Evolutionary conservation across 305 asterid genomes (phyloP).

Genomic region (Fraxinus latifolia): DNA sequence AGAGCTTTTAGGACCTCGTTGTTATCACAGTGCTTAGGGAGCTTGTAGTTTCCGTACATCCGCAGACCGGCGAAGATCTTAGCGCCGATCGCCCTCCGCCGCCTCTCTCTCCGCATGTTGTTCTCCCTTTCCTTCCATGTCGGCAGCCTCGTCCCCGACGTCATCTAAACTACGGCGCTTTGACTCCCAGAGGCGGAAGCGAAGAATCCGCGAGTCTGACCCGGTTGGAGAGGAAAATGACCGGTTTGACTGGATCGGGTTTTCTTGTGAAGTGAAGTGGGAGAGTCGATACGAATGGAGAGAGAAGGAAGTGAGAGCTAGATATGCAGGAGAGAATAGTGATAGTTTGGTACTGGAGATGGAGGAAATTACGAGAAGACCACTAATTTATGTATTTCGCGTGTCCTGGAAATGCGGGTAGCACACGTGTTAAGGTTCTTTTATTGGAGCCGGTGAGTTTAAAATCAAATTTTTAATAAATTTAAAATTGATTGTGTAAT

Average conservation of each 20-base stretch:
- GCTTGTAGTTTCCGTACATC: constrained; percentile 86
- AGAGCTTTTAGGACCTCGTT: constrained; percentile 91
- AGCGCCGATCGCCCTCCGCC: constrained; percentile 93
- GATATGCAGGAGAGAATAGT: constrained; percentile 20
- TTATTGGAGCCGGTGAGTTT: constrained; percentile 8
- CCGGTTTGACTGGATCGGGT: constrained; percentile 24
- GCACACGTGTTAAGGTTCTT: constrained; percentile 54
- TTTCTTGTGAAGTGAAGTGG: constrained; percentile 10
- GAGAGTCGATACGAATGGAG: not conserved
- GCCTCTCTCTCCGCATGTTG: constrained; percentile 93
- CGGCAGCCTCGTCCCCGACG: constrained; percentile 85
- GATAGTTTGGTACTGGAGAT: constrained; percentile 26
- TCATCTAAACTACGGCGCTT: constrained; percentile 44
- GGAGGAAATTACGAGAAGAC: constrained; percentile 35
- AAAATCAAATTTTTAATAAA: too few relatives aligned
- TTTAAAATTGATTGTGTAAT: too few relatives aligned
- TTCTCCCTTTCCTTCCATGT: constrained; percentile 33
- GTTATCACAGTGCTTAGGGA: constrained; percentile 93
- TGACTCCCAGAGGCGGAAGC: constrained; percentile 5
- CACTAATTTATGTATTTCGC: constrained; percentile 25
- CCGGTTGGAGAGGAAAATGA: not conserved
- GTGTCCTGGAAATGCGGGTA: constrained; percentile 47
- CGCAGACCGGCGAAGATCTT: constrained; percentile 89
- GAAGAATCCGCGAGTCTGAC: not conserved
- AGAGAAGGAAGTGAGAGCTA: not conserved